These are phyloP conservation scores for Paspalum notatum DNA, from an alignment of 176 grass and related monocot genomes.

Conservation along the genomic window DNA sequence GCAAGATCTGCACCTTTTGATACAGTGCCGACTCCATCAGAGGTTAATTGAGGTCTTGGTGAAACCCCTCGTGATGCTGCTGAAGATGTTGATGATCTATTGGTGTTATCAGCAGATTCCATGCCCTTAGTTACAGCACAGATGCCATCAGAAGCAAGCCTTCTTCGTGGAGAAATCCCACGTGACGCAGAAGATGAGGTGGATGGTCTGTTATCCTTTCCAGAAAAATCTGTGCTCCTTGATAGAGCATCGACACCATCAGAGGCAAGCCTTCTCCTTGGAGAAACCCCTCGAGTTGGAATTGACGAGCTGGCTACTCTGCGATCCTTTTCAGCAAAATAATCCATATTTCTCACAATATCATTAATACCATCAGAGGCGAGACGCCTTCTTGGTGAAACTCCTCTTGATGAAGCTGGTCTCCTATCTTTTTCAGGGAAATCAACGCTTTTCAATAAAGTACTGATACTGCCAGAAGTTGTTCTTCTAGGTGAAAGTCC, in stretches of 20 bases:
- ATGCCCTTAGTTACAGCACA: conserved; percentile 43
- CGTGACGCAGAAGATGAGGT: conserved; percentile 40
- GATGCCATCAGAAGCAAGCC: conserved; percentile 47
- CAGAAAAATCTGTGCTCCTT: conserved; percentile 42
- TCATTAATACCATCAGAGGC: conserved; percentile 47
- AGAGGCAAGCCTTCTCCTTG: conserved; percentile 54
- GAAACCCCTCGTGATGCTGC: conserved; percentile 37
- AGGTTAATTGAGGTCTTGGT: conserved; percentile 26
- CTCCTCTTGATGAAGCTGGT: conserved; percentile 46
- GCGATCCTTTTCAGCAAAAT: conserved; percentile 46
- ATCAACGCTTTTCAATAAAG: conserved; percentile 30
- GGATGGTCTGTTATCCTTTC: conserved; percentile 49
- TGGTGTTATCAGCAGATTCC: conserved; percentile 38
- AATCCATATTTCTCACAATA: conserved; percentile 41
- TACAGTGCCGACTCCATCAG: conserved; percentile 39
- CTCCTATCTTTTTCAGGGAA: conserved; percentile 53
- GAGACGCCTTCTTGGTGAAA: conserved; percentile 51
- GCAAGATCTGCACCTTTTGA: conserved; percentile 36
- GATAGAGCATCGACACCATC: conserved; percentile 45
- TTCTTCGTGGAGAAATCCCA: conserved; percentile 57
- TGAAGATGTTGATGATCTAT: conserved; percentile 37
- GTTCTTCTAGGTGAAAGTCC: conserved; percentile 55
- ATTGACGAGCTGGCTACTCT: conserved; percentile 39
- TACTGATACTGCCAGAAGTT: conserved; percentile 39
- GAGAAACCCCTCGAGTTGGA: conserved; percentile 47